These are phyloP conservation scores for Cicer pinnatifidum DNA, from an alignment of 306 rosid genomes.

Conservation along the genomic window DNA sequence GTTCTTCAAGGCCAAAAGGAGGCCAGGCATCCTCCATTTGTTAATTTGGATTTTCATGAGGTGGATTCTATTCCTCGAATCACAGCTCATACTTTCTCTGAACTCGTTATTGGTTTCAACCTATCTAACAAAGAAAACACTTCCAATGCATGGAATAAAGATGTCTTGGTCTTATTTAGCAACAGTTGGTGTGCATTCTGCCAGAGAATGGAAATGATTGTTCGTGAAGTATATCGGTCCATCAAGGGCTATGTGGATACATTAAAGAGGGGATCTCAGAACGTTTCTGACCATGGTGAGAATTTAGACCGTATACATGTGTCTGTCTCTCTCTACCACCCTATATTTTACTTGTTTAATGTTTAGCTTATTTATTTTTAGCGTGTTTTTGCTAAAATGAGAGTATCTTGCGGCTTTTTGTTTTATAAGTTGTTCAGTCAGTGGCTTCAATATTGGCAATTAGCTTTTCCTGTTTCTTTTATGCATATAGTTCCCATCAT, in stretches of 20 bases:
- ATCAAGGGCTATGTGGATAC: conserved; percentile 59
- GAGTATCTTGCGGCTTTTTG: conserved; percentile 7
- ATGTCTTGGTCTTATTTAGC: conserved; percentile 90
- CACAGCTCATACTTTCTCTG: conserved; percentile 65
- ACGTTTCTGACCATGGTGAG: conserved; percentile 57
- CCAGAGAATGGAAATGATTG: conserved; percentile 86
- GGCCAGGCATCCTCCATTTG: conserved; percentile 77
- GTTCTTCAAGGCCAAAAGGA: conserved; percentile 58
- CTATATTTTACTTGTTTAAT: conserved; percentile 20
- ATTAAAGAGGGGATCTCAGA: conserved; percentile 55
- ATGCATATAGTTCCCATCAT: neutral
- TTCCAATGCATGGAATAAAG: conserved; percentile 64
- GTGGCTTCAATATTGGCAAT: conserved; percentile 16
- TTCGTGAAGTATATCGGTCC: conserved; percentile 79
- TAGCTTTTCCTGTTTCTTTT: conserved; percentile 21
- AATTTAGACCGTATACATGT: neutral
- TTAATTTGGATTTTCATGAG: conserved; percentile 90
- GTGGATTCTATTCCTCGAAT: conserved; percentile 81
- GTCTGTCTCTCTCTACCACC: neutral
- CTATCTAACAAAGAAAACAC: conserved; percentile 57
- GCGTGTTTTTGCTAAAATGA: conserved; percentile 23
- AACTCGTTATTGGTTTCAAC: conserved; percentile 71
- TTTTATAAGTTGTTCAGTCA: conserved; percentile 27
- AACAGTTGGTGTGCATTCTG: conserved; percentile 94
- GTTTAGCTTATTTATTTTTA: conserved; percentile 29